A percentile compares a stretch with the other conserved stretches of the same genome.
Evolutionary conservation across 1,284 basidiomycete genomes (phyloP).

Genomic region (Stereum hirsutum): DNA sequence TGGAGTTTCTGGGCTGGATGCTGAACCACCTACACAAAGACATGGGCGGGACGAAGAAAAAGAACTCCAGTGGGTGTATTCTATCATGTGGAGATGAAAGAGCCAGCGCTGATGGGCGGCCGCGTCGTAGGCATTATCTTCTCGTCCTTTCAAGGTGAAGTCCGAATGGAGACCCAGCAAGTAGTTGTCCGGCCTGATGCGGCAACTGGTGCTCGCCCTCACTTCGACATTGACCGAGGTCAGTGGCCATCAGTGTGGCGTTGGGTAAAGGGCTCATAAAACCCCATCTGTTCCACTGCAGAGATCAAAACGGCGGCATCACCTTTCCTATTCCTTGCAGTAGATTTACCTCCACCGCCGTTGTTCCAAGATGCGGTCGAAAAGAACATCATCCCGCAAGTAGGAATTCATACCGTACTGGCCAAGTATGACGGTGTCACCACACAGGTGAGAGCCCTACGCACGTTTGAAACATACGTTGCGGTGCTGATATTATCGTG

Average conservation of each 20-base stretch:
- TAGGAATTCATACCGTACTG: slow-evolving; percentile 85
- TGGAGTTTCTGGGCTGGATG: slow-evolving; percentile 95
- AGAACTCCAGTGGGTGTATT: slow-evolving; percentile 67
- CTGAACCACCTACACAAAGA: slow-evolving; percentile 91
- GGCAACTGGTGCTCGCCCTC: slow-evolving; percentile 65
- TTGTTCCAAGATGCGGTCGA: slow-evolving; percentile 93
- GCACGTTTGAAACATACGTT: slow-evolving; percentile 8
- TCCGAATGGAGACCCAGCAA: slow-evolving; percentile 91
- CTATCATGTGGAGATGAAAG: not conserved
- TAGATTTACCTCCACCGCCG: slow-evolving; percentile 94
- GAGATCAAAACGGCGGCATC: slow-evolving; percentile 83
- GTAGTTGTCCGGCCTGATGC: slow-evolving; percentile 78
- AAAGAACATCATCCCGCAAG: slow-evolving; percentile 99
- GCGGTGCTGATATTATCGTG: not conserved
- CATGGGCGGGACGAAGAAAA: slow-evolving; percentile 82
- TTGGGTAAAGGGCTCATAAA: too few relatives aligned
- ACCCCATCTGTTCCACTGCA: too few relatives aligned
- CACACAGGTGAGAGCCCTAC: slow-evolving; percentile 54
- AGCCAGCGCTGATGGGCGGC: too few relatives aligned
- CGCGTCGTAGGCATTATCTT: slow-evolving; percentile 80
- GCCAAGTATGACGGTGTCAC: slow-evolving; percentile 92
- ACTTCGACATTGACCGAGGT: slow-evolving; percentile 91
- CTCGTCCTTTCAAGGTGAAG: slow-evolving; percentile 88
- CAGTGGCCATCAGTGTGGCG: slow-evolving; percentile 16
- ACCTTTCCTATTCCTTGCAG: slow-evolving; percentile 91